Evolutionary conservation across 306 rosid species (phyloP).

Genomic region (Senna tora): DNA sequence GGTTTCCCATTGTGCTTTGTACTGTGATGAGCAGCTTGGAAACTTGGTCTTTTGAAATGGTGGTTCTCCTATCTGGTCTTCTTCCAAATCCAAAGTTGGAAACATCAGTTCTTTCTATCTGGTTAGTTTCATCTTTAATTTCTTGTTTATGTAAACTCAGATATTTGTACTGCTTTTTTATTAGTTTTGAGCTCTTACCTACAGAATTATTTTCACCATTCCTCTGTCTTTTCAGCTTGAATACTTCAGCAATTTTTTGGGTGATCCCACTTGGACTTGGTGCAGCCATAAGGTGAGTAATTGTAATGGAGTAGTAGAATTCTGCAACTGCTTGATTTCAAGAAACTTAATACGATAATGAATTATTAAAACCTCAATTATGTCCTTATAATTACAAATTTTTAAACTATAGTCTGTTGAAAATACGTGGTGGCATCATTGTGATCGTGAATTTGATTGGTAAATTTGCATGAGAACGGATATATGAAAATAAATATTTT

Average conservation of each 20-base stretch:
- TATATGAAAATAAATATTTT: too few relatives aligned
- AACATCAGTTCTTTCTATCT: too few relatives aligned
- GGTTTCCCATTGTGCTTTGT: constrained; percentile 34
- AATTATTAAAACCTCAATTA: too few relatives aligned
- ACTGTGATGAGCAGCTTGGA: constrained; percentile 77
- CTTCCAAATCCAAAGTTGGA: too few relatives aligned
- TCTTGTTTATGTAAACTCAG: constrained; percentile 33
- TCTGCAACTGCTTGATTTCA: constrained; percentile 1
- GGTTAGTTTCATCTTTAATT: too few relatives aligned
- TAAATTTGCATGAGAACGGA: too few relatives aligned
- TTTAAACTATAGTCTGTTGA: too few relatives aligned
- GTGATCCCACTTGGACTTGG: constrained; percentile 81
- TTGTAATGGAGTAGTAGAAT: constrained; percentile 15
- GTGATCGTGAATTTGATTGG: too few relatives aligned
- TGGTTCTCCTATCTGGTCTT: constrained; percentile 64
- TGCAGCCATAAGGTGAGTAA: constrained; percentile 69
- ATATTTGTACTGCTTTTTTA: background rate
- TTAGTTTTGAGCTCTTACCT: background rate
- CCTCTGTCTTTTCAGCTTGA: constrained; percentile 53
- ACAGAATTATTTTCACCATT: background rate
- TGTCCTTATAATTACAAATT: too few relatives aligned
- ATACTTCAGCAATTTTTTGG: constrained; percentile 61
- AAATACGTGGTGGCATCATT: too few relatives aligned
- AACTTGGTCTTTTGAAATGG: constrained; percentile 68
- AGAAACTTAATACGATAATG: too few relatives aligned